A percentile compares a stretch with the other conserved stretches of the same genome.
phyloP scores from a whole-genome alignment of 345 rosid genomes.

The Eucalyptus caleyi region DNA sequence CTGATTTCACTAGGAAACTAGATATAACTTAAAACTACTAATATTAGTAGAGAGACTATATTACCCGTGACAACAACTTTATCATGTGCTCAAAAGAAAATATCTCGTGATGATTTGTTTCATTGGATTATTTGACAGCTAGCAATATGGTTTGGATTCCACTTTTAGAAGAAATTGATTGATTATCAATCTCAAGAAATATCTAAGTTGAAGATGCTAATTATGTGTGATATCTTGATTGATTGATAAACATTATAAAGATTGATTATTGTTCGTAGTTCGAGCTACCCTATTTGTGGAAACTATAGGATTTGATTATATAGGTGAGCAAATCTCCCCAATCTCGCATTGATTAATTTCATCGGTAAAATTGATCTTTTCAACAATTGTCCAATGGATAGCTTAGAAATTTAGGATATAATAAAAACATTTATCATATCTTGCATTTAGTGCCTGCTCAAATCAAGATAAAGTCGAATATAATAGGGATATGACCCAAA shows the following conservation, averaged over 20 bases:
- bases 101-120: background rate
- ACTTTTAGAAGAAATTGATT: background rate
- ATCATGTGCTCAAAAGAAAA: background rate
- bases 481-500: no score
- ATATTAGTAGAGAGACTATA: background rate
- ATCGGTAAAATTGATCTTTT: no score
- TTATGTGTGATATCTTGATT: background rate
- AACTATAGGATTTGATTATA: no score
- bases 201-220: background rate
- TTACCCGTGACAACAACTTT: background rate
- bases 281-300: no score
- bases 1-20: background rate
- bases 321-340: no score
- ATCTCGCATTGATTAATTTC: no score
- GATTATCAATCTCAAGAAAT: background rate
- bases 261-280: no score
- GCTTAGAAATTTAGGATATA: no score
- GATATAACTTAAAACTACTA: background rate
- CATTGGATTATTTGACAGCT: background rate
- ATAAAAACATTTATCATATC: no score
- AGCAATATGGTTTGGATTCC: background rate
- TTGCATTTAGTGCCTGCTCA: no score
- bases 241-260: background rate
- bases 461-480: no score
- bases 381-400: no score